A percentile compares a stretch with the other conserved stretches of the same genome.
Conservation (phyloP, 805 yeast species). For the Candida boleticola region DNA sequence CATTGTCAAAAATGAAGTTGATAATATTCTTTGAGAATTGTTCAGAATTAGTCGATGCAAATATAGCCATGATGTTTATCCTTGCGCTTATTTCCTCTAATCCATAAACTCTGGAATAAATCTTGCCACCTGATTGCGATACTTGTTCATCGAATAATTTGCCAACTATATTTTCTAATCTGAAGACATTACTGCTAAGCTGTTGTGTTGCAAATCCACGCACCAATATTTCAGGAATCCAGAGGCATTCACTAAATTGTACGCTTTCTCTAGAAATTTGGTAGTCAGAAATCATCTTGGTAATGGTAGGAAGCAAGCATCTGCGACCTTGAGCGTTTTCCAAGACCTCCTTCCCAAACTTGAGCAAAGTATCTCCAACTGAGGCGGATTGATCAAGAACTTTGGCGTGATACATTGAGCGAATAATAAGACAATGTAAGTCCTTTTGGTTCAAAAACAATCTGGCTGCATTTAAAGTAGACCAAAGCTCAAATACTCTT, state of each 20-base stretch:
- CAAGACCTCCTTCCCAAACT: conserved; percentile 45
- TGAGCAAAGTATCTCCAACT: conserved; percentile 24
- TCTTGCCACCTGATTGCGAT: conserved; percentile 23
- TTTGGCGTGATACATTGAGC: conserved; percentile 42
- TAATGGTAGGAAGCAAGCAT: conserved; percentile 60
- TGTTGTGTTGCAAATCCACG: conserved; percentile 49
- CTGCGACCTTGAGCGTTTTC: conserved; percentile 59
- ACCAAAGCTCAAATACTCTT: conserved; percentile 53
- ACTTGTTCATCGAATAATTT: conserved; percentile 47
- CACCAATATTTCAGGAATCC: conserved; percentile 54
- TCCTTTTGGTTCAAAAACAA: conserved; percentile 62
- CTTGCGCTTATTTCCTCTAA: conserved; percentile 54
- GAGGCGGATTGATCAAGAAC: conserved; percentile 38
- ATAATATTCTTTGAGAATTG: conserved; percentile 31
- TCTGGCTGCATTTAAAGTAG: conserved; percentile 52
- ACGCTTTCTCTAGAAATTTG: conserved; percentile 29
- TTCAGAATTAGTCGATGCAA: conserved; percentile 30
- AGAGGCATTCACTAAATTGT: conserved; percentile 40
- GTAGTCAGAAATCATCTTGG: conserved; percentile 44
- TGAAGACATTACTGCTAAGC: conserved; percentile 53
- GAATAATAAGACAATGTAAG: conserved; percentile 57
- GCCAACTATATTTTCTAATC: conserved; percentile 58
- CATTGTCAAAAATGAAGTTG: conserved; percentile 34
- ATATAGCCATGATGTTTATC: conserved; percentile 47
- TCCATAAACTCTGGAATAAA: conserved; percentile 55